Evolutionary conservation across 345 rosid genomes (phyloP), one percentile per base, ranked within the genome.

Genomic region (Salix dunnii): DNA sequence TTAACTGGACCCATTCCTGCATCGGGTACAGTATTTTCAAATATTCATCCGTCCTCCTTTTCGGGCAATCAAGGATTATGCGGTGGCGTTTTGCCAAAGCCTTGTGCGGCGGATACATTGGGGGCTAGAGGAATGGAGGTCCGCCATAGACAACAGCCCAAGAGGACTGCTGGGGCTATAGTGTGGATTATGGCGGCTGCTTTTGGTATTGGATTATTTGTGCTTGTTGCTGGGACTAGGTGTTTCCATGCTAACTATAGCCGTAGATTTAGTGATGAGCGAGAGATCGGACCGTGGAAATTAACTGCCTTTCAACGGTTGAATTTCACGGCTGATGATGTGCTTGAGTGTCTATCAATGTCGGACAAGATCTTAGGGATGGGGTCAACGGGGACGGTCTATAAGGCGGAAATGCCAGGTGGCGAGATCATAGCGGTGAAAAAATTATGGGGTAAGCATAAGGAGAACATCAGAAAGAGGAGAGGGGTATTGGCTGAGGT

Each of bases 341-440:
- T 96, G 35, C 74, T 90, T 2, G 99, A 96, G 74, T 91, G 98
- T 58, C 76, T 94, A 7, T 80, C 94, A 0, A 86, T 85, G 79
- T 88, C 90, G 1, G 91, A 96, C 53, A 92, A 88, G 89, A 87
- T 96, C 65, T 14, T 96, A 66, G 99, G 99, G 40, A 94, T 96
- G 97, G 99, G 99, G 63, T 87, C 96, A 5, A 83, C 99, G 0
- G 99, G 99, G 11, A 96, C 97, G 0, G 99, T 96, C 0, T 92
- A 96, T 81, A 88, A 90, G 69, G 97, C 97, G 0, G 97, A 91
- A 81, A 94, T 96, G 97, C 97, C 99, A 12, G 85, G 92, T 72
- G 98, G 99, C 46, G 99, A 96, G 78, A 85, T 89, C 81, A 88
- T 96, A 84, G 99, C 98, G 16, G 98, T 96, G 67, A 96, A 96